A percentile compares a stretch with the other conserved stretches of the same genome.
These are phyloP conservation scores for Penicillium psychrosexuale DNA, from an alignment of 2,329 filamentous ascomycete genomes.

Conservation along the genomic window DNA sequence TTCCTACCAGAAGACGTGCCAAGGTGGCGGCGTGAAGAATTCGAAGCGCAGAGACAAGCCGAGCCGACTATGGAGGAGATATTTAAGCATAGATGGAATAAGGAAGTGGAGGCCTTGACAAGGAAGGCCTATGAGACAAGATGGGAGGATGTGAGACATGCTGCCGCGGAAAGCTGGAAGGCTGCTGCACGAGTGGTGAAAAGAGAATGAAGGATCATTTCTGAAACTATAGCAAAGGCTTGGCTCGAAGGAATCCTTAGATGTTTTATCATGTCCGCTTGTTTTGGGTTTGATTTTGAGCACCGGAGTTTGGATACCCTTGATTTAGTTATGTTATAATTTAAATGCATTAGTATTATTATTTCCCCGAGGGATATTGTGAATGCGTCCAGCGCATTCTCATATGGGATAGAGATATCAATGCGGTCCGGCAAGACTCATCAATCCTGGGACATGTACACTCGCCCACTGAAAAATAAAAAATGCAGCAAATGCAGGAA, in stretches of 20 bases:
- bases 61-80: constrained; percentile 59
- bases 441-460: not conserved
- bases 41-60: not conserved
- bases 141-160: constrained; percentile 58
- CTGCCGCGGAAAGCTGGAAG: constrained; percentile 53
- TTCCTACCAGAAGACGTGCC: constrained; percentile 15
- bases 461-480: not conserved
- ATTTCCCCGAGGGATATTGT: not conserved
- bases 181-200: constrained; percentile 34
- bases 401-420: not conserved
- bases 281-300: constrained; percentile 10
- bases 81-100: constrained; percentile 75
- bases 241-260: not conserved
- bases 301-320: constrained; percentile 28
- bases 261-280: constrained; percentile 15
- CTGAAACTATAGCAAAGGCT: not conserved
- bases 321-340: constrained; percentile 4
- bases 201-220: constrained; percentile 26
- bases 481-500: not conserved
- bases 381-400: constrained; percentile 5
- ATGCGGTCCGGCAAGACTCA: not conserved
- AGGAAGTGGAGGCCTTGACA: constrained; percentile 65
- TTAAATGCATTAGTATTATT: constrained; percentile 11
- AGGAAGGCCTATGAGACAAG: constrained; percentile 64
- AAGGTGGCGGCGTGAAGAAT: constrained; percentile 11